phyloP scores from a whole-genome alignment of 805 yeast genomes.

The Zygosaccharomyces siamensis region DNA sequence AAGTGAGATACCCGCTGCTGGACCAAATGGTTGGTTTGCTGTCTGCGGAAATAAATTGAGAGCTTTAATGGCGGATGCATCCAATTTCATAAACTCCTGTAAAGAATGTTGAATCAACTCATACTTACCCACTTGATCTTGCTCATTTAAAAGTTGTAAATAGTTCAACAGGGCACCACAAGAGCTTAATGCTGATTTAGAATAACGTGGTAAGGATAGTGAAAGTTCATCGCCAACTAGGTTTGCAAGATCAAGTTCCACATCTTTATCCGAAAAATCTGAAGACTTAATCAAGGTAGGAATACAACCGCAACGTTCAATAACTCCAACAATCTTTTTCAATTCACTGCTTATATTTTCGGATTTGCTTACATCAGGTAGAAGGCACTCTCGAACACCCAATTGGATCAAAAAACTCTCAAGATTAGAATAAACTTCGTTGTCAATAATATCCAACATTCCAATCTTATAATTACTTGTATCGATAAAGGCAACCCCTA shows the following conservation, averaged over 20 bases:
- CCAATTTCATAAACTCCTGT: slow-evolving; percentile 81
- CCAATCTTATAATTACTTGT: slow-evolving; percentile 63
- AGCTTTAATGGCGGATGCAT: slow-evolving; percentile 84
- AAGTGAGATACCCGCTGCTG: slow-evolving; percentile 11
- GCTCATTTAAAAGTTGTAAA: slow-evolving; percentile 57
- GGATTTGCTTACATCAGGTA: slow-evolving; percentile 40
- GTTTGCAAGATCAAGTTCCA: slow-evolving; percentile 73
- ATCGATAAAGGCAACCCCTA: slow-evolving; percentile 81
- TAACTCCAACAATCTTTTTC: slow-evolving; percentile 60
- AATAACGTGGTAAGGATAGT: slow-evolving; percentile 29
- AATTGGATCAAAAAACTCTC: slow-evolving; percentile 84
- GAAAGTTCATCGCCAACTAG: slow-evolving; percentile 51
- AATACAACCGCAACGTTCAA: slow-evolving; percentile 75
- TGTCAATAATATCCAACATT: slow-evolving; percentile 75
- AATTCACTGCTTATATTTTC: slow-evolving; percentile 38
- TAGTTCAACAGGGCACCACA: slow-evolving; percentile 59
- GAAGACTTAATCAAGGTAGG: slow-evolving; percentile 54
- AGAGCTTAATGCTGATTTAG: slow-evolving; percentile 28
- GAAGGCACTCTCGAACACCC: slow-evolving; percentile 79
- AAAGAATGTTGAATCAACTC: slow-evolving; percentile 63
- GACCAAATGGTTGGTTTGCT: slow-evolving; percentile 20
- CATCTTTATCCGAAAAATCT: slow-evolving; percentile 59
- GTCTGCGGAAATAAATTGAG: slow-evolving; percentile 71
- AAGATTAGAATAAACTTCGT: slow-evolving; percentile 78
- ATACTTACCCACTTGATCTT: slow-evolving; percentile 50